Evolutionary conservation across 192 early-diverging fungal genomes (phyloP), one percentile per base, ranked within the genome.

Genomic region (Irineochytrium annulatum): DNA sequence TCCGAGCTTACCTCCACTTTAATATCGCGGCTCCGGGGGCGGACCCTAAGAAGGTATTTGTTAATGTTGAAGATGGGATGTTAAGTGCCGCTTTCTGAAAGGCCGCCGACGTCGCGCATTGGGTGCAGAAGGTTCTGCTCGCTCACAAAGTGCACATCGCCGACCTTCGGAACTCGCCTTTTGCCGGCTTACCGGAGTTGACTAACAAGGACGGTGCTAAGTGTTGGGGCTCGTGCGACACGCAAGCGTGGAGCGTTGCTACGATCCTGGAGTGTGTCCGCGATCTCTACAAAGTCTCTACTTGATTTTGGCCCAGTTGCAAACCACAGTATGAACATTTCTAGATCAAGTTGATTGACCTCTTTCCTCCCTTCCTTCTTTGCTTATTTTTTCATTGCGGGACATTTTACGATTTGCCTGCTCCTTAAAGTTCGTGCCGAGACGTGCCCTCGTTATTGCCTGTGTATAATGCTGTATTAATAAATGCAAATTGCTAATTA

Each of bases 121-220:
- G 75, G 31, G 77, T 95, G 52, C 86, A 89, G 53, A 82, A 82
- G 6, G 72, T 86, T 37, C 78, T 95, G 52, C 68, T 90, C 35
- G 75, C 80, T 1, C 90, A 93, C 63, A 94, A 93, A 75, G 69
- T 80, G 22, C 80, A 83, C 37, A 81, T 97, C 29, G 70, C 80
- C n/a, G 72, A 84, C 49, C 49, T 55, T 16, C 53, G 29, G 13
- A 72, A 52, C 29, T 87, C 79, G 39, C 79, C 87, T 11, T 99
- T 84, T 76, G 87, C 86, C 11, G 97, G 97, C 16, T 71, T 99
- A 43, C 93, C 95, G n/a, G 97, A 99, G 74, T 71, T 99, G 59
- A 99, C 97, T 5, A 99, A 99, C 66, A 69, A 70, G 54, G 57
- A 95, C 60, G 97, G 92, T 11, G 84, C 67, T 3, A 73, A 80